Conservation (phyloP, 2,329 filamentous ascomycete genomes). For the Curvularia eragrostidis region DNA sequence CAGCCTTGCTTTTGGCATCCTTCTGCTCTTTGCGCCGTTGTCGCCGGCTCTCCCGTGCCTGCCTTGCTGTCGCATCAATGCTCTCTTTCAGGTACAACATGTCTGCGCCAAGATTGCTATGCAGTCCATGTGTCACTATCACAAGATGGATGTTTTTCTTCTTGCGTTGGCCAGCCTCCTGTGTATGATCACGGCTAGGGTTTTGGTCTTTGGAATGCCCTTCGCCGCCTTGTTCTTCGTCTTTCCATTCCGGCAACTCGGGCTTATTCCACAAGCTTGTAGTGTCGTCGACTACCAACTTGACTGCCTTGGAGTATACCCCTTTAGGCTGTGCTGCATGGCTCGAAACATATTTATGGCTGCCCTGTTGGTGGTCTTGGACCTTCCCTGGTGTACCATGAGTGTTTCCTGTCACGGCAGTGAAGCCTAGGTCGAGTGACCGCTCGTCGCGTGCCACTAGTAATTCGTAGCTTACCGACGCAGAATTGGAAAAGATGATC, state of each 20-base stretch:
- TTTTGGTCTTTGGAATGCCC: constrained; percentile 34
- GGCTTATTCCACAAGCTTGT: constrained; percentile 93
- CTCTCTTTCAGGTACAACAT: constrained; percentile 98
- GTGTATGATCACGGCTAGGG: constrained; percentile 21
- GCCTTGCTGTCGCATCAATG: constrained; percentile 81
- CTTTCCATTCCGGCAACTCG: constrained; percentile 69
- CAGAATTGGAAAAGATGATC: constrained; percentile 89
- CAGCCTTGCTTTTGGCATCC: constrained; percentile 6
- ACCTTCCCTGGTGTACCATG: constrained; percentile 67
- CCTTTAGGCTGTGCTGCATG: constrained; percentile 72
- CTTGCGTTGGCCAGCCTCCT: constrained; percentile 53
- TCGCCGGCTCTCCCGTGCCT: constrained; percentile 74
- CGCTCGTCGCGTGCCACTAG: constrained; percentile 85
- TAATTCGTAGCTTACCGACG: constrained; percentile 86
- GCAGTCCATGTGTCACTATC: constrained; percentile 89
- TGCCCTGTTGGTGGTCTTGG: constrained; percentile 75
- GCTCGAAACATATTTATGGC: constrained; percentile 57
- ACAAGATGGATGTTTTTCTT: constrained; percentile 88
- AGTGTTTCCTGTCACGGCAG: constrained; percentile 61
- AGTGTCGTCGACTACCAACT: constrained; percentile 84
- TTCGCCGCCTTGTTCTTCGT: constrained; percentile 39
- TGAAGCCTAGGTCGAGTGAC: constrained; percentile 73
- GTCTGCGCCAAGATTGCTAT: constrained; percentile 93
- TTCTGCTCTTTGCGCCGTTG: constrained; percentile 57
- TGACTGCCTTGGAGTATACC: constrained; percentile 82